These are phyloP conservation scores for Lophiostoma macrostomum DNA, from an alignment of 495 filamentous ascomycete species.

Conservation along the genomic window DNA sequence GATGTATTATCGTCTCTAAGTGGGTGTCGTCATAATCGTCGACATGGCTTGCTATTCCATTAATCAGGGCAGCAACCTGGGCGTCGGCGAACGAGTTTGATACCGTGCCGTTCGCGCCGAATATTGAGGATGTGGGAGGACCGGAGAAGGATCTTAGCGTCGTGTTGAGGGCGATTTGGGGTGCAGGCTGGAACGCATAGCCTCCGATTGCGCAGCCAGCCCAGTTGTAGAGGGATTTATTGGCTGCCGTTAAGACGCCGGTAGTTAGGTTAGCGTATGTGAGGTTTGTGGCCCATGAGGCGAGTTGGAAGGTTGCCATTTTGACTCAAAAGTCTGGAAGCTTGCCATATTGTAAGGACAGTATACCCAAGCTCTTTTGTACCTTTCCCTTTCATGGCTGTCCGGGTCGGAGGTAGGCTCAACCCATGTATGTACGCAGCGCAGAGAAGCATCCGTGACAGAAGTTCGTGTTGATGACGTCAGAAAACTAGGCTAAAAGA, in stretches of 20 bases:
- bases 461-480: no score
- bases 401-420: no score
- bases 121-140: conserved; percentile 44
- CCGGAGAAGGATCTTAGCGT: conserved; percentile 44
- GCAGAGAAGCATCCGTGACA: no score
- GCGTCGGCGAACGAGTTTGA: conserved; percentile 38
- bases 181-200: conserved; percentile 46
- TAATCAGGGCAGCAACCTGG: conserved; percentile 52
- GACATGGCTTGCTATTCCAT: conserved; percentile 55
- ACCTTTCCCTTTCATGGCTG: no score
- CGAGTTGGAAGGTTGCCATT: conserved; percentile 46
- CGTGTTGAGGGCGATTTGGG: conserved; percentile 35
- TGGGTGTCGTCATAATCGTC: conserved; percentile 60
- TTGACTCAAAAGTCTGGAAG: no score
- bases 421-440: no score
- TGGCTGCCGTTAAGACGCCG: conserved; percentile 29
- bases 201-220: conserved; percentile 52
- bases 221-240: conserved; percentile 52
- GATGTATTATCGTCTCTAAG: conserved; percentile 56
- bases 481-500: no score
- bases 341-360: no score
- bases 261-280: conserved; percentile 39
- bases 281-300: conserved; percentile 43
- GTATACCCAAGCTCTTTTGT: no score
- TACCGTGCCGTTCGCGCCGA: conserved; percentile 36